phyloP scores from a whole-genome alignment of 345 rosid genomes.

The Aurinia saxatilis region DNA sequence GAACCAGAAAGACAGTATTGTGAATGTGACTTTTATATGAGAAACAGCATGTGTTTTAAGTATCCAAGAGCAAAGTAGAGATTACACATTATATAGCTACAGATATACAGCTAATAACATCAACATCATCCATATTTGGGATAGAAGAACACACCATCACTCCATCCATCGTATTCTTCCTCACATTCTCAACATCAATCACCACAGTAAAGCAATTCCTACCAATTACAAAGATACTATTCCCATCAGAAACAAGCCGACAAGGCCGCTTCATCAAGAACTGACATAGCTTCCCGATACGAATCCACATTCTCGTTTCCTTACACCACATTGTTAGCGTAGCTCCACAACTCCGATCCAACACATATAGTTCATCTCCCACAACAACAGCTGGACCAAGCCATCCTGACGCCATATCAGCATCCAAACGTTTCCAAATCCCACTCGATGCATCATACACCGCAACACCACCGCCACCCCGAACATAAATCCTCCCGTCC shows the following conservation, averaged over 20 bases:
- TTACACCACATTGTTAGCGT: slow-evolving; percentile 64
- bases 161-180: slow-evolving; percentile 35
- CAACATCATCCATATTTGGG: slow-evolving; percentile 38
- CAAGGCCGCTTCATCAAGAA: slow-evolving; percentile 62
- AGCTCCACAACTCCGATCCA: slow-evolving; percentile 71
- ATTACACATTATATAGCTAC: slow-evolving; percentile 38
- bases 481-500: slow-evolving; percentile 59
- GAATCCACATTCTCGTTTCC: slow-evolving; percentile 51
- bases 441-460: slow-evolving; percentile 44
- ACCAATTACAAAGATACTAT: slow-evolving; percentile 53
- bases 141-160: slow-evolving; percentile 64
- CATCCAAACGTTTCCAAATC: slow-evolving; percentile 59
- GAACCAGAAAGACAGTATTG: background rate
- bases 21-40: background rate
- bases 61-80: background rate
- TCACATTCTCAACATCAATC: slow-evolving; percentile 43
- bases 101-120: slow-evolving; percentile 34
- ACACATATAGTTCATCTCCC: slow-evolving; percentile 54
- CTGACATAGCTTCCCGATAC: slow-evolving; percentile 56
- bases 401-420: slow-evolving; percentile 67
- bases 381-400: slow-evolving; percentile 69
- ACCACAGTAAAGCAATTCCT: slow-evolving; percentile 64
- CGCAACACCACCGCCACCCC: slow-evolving; percentile 30
- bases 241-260: slow-evolving; percentile 57
- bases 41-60: background rate